Evolutionary conservation across 1,284 basidiomycete species (phyloP).

Genomic region (Trametes hirsuta): DNA sequence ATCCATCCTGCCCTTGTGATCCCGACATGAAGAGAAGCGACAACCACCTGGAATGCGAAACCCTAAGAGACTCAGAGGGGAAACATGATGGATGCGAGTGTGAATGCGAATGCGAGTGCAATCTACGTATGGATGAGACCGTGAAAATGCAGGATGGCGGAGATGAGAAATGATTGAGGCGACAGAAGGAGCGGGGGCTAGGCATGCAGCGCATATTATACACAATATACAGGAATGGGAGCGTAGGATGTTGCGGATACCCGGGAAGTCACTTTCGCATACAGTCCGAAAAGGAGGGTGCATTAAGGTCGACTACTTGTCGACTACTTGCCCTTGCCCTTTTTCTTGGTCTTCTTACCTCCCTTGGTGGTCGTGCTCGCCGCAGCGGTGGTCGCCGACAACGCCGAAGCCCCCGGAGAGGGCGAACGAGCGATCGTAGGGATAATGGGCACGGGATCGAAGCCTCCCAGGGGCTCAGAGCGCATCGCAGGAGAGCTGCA

Average conservation of each 20-base stretch:
- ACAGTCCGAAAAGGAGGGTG: no score
- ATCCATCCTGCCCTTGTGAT: not conserved
- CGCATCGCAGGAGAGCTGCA: constrained; percentile 15
- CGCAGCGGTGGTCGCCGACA: constrained; percentile 17
- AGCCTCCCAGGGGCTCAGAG: constrained; percentile 10
- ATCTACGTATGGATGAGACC: not conserved
- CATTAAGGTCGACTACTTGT: constrained; percentile 2
- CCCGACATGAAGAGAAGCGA: not conserved
- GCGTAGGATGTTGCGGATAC: not conserved
- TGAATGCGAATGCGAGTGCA: not conserved
- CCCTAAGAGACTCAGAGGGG: not conserved
- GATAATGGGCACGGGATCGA: constrained; percentile 13
- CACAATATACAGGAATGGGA: not conserved
- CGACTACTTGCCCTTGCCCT: constrained; percentile 14
- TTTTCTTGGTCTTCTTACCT: constrained; percentile 27
- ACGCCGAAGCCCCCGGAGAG: constrained; percentile 7
- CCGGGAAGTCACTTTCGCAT: not conserved
- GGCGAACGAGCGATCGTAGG: constrained; percentile 17
- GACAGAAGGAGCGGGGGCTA: not conserved
- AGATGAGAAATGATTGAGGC: not conserved
- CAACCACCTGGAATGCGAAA: not conserved
- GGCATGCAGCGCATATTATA: not conserved
- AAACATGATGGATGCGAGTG: not conserved
- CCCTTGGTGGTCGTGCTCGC: constrained; percentile 18
- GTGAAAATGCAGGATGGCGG: not conserved